Base-by-base conservation (phyloP, 225 moss, liverwort and hornwort genomes). In the Antitrichia curtipendula region DNA sequence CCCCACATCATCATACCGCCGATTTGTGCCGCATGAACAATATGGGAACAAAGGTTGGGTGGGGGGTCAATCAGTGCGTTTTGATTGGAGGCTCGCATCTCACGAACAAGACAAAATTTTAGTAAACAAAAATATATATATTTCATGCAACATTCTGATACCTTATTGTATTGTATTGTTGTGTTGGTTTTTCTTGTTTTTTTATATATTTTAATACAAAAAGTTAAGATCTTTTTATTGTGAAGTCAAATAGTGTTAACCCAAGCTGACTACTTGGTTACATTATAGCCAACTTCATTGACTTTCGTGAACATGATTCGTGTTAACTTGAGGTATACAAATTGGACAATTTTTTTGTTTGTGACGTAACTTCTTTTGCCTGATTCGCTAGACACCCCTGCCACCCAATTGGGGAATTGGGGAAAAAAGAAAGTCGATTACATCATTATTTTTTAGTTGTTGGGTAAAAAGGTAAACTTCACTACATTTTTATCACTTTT, bases 31-130 rank as follows among this genome's bases (percentile, higher is more conserved):
- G 54, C 76, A 13, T 27, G 25, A 22, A 49, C 7, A 21, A 34
- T 9, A 71, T 66, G 5, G 50, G 34, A 27, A 1, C 2, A 11
- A 68, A 40, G 18, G 75, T 50, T 21, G 75, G 34, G 45, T 45
- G 45, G 45, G 59, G 40, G 41, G 81, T 75, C 85, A 88, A 85
- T 88, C 70, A 82, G 85, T 70, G 25, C 3, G 6, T 19, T n/a
- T 63, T 88, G 77, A 90, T 90, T 88, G 88, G 77, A 78, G 27
- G 13, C 10, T 21, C 9, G 76, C 70, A 82, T 21, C 71, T 38
- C 21, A 61, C 58, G 38, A n/a, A 69, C 22, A 8, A 27, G 29
- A 59, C 53, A 60, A 41, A 47, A 21, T 34, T 32, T 79, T 12
- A 22, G 14, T 6, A 54, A 62, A 64, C 11, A 32, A 76, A 70